Percentiles rank a stretch among this genome's conserved stretches.
Conservation (phyloP, 257 asterid genomes). For the Nicotiana otophora region DNA sequence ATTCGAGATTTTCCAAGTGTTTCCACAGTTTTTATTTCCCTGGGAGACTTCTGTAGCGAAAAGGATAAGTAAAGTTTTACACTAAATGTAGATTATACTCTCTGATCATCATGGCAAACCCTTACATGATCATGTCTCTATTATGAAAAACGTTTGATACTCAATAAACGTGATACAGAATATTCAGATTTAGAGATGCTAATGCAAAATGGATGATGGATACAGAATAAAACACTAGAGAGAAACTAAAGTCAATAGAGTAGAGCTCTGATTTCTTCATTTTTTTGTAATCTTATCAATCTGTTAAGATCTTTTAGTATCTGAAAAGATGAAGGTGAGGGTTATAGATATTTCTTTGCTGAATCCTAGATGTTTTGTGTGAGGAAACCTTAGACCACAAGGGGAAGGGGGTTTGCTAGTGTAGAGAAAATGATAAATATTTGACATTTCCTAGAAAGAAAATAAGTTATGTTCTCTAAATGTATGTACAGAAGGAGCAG, state of each 20-base stretch:
- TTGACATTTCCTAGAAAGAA: not conserved
- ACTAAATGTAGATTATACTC: not conserved
- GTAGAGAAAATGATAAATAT: not conserved
- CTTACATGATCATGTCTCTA: not conserved
- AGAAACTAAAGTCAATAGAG: not conserved
- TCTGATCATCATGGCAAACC: not conserved
- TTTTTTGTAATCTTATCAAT: not conserved
- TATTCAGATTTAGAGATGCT: not conserved
- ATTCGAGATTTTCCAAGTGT: not conserved
- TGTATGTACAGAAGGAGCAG: constrained; percentile 70
- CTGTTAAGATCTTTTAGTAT: not conserved
- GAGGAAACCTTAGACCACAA: not conserved
- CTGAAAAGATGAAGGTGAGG: not conserved
- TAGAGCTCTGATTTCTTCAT: not conserved
- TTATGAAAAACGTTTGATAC: not conserved
- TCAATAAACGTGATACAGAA: not conserved
- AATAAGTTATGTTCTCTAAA: not conserved
- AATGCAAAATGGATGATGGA: not conserved
- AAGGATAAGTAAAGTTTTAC: not conserved
- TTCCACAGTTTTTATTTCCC: not conserved
- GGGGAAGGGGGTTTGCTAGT: not conserved
- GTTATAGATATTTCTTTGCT: not conserved
- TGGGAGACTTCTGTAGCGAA: not conserved
- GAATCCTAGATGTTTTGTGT: not conserved
- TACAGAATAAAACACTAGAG: not conserved